These are phyloP conservation scores for Fusarium protoensiforme DNA, from an alignment of 2,329 filamentous ascomycete species.

Conservation along the genomic window DNA sequence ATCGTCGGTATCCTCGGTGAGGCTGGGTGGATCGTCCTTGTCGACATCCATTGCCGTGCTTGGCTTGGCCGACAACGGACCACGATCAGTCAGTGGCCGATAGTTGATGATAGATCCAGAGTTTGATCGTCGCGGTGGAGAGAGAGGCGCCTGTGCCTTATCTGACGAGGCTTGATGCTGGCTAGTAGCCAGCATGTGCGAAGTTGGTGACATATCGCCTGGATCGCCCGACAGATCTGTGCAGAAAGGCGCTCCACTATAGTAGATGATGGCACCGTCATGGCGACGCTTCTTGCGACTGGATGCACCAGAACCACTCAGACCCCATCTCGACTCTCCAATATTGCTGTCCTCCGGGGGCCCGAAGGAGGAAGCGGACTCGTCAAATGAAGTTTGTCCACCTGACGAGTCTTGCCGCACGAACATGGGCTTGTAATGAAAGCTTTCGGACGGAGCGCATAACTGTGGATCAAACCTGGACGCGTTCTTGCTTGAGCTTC, in stretches of 20 bases:
- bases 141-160: constrained; percentile 31
- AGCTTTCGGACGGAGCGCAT: constrained; percentile 57
- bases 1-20: constrained; percentile 51
- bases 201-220: constrained; percentile 59
- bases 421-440: constrained; percentile 75
- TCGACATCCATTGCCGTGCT: constrained; percentile 46
- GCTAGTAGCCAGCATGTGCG: constrained; percentile 60
- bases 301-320: constrained; percentile 60
- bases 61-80: constrained; percentile 13
- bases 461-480: constrained; percentile 54
- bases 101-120: constrained; percentile 64
- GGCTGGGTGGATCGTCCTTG: constrained; percentile 40
- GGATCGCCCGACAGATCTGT: constrained; percentile 80
- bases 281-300: constrained; percentile 65
- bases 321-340: constrained; percentile 58
- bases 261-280: constrained; percentile 85
- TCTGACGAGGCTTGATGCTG: constrained; percentile 47
- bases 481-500: constrained; percentile 49
- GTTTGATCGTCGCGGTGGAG: constrained; percentile 50
- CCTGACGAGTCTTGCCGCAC: constrained; percentile 60
- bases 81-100: constrained; percentile 60
- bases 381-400: constrained; percentile 60
- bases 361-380: constrained; percentile 61
- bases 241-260: constrained; percentile 82
- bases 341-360: constrained; percentile 60